These are phyloP conservation scores for Lactuca sativa DNA, from an alignment of 129 eudicot genomes.

Conservation along the genomic window DNA sequence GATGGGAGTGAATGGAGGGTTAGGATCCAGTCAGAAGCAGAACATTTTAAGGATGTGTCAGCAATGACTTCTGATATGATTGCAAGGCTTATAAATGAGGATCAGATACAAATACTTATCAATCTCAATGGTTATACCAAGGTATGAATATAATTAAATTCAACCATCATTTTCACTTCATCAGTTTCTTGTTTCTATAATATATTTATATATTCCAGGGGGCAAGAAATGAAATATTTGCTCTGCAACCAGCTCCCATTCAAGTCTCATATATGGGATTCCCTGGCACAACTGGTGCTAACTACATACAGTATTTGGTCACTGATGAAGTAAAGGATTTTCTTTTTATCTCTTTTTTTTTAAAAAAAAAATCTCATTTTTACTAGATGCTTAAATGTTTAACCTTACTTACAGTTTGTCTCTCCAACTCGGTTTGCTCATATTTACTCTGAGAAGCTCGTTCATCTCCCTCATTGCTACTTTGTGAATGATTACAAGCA, in stretches of 20 bases:
- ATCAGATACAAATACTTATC: constrained; percentile 83
- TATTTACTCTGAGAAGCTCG: constrained; percentile 92
- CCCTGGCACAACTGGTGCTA: constrained; percentile 96
- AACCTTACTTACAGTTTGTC: constrained; percentile 65
- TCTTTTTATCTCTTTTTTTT: neutral
- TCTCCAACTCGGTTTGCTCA: constrained; percentile 75
- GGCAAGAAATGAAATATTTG: constrained; percentile 96
- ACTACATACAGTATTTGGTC: constrained; percentile 83
- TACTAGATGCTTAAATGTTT: neutral
- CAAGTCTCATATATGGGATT: constrained; percentile 99
- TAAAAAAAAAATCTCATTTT: neutral
- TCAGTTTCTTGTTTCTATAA: neutral
- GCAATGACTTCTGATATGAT: constrained; percentile 86
- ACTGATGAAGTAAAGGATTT: constrained; percentile 77
- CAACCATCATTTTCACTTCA: neutral
- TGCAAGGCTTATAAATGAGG: constrained; percentile 80
- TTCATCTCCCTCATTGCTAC: constrained; percentile 96
- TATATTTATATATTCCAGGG: constrained; percentile 50
- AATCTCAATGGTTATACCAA: constrained; percentile 96
- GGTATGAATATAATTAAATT: constrained; percentile 35
- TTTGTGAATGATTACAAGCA: constrained; percentile 97
- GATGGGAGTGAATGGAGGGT: constrained; percentile 95
- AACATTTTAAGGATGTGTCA: constrained; percentile 85
- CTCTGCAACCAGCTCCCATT: constrained; percentile 96
- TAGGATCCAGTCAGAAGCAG: constrained; percentile 88